Percentiles rank a stretch among this genome's conserved stretches.
Conservation (phyloP, 2,329 filamentous ascomycete species). For the Onygenales sp. region DNA sequence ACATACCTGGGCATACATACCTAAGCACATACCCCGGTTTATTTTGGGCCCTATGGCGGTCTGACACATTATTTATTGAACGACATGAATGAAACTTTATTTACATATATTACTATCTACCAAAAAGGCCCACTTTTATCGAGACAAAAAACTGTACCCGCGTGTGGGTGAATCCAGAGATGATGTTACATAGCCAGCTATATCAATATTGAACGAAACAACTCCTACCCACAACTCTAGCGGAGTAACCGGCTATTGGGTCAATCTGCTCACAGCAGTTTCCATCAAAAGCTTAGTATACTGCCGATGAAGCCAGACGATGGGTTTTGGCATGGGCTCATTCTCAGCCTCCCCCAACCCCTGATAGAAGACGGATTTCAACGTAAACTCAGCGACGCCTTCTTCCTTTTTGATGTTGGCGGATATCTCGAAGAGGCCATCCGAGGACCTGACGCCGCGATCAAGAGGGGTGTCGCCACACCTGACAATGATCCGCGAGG, state of each 20-base stretch:
- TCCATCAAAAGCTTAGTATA: constrained; percentile 51
- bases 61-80: no score
- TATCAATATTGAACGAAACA: background rate
- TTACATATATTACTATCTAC: no score
- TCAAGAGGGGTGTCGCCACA: constrained; percentile 57
- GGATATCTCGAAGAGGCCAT: constrained; percentile 58
- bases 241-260: constrained; percentile 1
- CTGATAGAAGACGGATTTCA: constrained; percentile 58
- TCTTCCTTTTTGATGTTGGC: constrained; percentile 50
- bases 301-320: constrained; percentile 44
- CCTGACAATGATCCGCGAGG: constrained; percentile 51
- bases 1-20: no score
- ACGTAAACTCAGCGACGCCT: constrained; percentile 51
- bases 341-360: constrained; percentile 36
- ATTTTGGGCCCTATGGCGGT: no score
- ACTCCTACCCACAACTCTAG: no score
- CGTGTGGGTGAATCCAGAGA: no score
- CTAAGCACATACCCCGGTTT: no score
- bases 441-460: constrained; percentile 46
- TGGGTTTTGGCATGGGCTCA: constrained; percentile 37
- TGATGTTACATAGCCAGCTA: background rate
- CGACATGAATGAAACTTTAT: no score
- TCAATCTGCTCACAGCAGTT: constrained; percentile 35
- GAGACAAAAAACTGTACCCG: no score
- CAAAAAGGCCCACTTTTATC: no score